Evolutionary conservation across 1,139 yeast species (phyloP), one percentile per base, ranked within the genome.

Genomic region (Blastobotrys ciferrii): DNA sequence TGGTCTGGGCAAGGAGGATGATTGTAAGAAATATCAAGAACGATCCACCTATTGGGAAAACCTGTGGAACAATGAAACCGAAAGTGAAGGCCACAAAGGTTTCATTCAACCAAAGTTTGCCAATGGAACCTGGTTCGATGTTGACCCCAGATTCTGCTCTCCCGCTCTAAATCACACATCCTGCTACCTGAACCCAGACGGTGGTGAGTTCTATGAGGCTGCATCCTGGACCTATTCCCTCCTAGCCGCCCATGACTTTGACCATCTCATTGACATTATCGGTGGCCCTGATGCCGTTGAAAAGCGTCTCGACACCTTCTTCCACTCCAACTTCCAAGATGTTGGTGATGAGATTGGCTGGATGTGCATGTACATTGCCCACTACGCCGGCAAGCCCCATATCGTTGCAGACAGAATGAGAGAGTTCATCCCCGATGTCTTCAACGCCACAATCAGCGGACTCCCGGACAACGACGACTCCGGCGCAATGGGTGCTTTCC

Each of bases 401-500:
- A 45, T 48, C 36, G 51, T 47, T 14, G 43, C 44, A 14, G 51
- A 48, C 32, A 41, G 51, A 37, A 32, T 48, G 32, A 32, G 48
- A 31, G 51, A 48, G 33, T 37, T 45, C 28, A 48, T 48, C 17
- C 48, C 48, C 43, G 64, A 57, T 11, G 61, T 64, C 47, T 70
- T 69, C 50, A 56, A 59, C 25, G 50, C 58, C 1, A 68, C 67
- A 2, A 50, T 60, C 4, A 50, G 50, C 7, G 72, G 69, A 1
- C 52, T 71, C 28, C 74, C 74, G 2, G 75, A 73, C 1, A 71
- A 71, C 50, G 68, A 74, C 1, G 74, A 71, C 53, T 70, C 69
- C 18, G 75, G 75, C 12, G 71, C 75, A 5, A 68, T 71, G 72
- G 73, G 70, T 48, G 64, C 70, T 1, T 71, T 74, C 73, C 52